Evolutionary conservation across 306 rosid genomes (phyloP).

Genomic region (Castanopsis chinensis): DNA sequence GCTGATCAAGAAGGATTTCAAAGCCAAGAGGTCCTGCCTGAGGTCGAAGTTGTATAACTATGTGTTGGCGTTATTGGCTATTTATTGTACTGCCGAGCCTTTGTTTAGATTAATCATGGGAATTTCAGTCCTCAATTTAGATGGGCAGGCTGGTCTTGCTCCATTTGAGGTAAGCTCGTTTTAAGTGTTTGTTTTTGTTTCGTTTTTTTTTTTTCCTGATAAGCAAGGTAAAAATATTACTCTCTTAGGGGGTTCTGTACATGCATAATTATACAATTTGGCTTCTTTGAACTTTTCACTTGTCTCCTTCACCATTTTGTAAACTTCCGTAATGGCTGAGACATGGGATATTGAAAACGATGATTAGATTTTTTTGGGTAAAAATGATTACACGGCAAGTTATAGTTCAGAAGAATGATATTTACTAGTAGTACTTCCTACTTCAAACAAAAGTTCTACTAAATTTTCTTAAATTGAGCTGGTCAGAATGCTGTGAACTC

Average conservation of each 20-base stretch:
- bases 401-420: not conserved
- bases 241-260: not conserved
- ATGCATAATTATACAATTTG: not conserved
- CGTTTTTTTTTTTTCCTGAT: not conserved
- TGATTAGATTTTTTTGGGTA: not conserved
- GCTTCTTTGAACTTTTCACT: not conserved
- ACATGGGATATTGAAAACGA: not conserved
- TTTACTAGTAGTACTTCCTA: not conserved
- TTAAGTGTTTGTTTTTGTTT: not conserved
- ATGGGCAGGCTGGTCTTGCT: slow-evolving; percentile 73
- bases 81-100: slow-evolving; percentile 71
- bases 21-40: slow-evolving; percentile 61
- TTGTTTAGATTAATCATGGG: slow-evolving; percentile 83
- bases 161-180: slow-evolving; percentile 81
- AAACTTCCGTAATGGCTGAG: not conserved
- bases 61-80: slow-evolving; percentile 65
- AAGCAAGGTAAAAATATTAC: not conserved
- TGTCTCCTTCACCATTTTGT: not conserved
- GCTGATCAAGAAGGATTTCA: slow-evolving; percentile 68
- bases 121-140: slow-evolving; percentile 71
- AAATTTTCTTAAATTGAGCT: not conserved
- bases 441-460: not conserved
- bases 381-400: not conserved
- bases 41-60: slow-evolving; percentile 79
- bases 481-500: not conserved